Conservation (phyloP, 306 rosid species). For the Comarum palustre region DNA sequence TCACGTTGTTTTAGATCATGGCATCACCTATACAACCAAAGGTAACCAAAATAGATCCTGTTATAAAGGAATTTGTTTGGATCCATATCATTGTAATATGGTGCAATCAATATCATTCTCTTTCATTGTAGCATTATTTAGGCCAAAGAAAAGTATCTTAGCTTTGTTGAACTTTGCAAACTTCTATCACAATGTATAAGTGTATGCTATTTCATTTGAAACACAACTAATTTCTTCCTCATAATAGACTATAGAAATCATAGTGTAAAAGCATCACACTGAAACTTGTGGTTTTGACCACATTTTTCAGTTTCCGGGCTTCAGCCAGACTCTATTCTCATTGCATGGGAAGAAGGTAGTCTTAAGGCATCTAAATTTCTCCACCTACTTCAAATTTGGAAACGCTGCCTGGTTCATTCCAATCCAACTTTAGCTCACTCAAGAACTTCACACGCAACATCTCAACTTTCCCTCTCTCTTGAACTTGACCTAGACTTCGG, state of each 20-base stretch:
- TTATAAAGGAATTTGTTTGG: neutral
- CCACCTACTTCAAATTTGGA: neutral
- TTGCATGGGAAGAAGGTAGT: constrained; percentile 19
- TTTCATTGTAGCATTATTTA: neutral
- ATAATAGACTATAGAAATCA: no score
- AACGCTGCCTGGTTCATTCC: constrained; percentile 1
- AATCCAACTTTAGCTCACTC: constrained; percentile 11
- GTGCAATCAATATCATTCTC: neutral
- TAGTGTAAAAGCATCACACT: neutral
- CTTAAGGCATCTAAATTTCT: constrained; percentile 21
- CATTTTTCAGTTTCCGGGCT: neutral
- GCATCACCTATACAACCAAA: neutral
- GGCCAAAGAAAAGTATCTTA: neutral
- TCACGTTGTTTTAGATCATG: neutral
- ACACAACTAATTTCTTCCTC: neutral
- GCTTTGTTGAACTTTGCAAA: neutral
- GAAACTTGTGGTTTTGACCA: neutral
- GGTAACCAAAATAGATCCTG: neutral
- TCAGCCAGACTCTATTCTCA: constrained; percentile 7
- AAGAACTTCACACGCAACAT: constrained; percentile 13
- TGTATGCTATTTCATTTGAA: neutral
- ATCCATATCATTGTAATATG: neutral
- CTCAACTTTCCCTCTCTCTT: neutral
- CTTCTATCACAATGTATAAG: neutral
- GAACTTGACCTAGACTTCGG: neutral